phyloP scores from a whole-genome alignment of 345 rosid species.

The Conringia planisiliqua region DNA sequence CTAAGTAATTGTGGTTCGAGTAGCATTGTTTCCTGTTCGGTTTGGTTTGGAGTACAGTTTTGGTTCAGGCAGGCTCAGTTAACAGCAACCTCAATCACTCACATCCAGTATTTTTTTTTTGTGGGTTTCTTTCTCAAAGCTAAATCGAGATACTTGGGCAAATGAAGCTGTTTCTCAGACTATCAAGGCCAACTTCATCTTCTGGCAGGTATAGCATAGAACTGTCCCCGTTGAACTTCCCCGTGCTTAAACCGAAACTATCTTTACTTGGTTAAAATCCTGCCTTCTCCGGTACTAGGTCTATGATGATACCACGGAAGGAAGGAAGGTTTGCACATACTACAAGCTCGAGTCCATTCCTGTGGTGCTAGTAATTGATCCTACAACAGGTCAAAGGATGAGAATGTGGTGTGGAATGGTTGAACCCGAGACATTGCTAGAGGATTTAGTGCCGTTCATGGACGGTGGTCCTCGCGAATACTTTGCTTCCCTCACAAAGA shows the following conservation, averaged over 20 bases:
- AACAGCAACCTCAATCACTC: background rate
- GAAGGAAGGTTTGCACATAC: constrained; percentile 88
- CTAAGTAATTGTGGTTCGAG: background rate
- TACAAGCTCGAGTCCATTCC: constrained; percentile 83
- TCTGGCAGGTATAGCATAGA: constrained; percentile 74
- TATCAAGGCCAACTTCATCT: constrained; percentile 78
- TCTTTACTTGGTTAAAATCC: background rate
- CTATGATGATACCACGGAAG: constrained; percentile 87
- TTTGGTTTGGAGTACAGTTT: background rate
- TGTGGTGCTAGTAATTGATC: constrained; percentile 88
- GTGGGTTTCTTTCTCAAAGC: constrained; percentile 51
- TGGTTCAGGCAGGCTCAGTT: background rate
- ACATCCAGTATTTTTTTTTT: background rate
- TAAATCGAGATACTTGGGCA: constrained; percentile 99
- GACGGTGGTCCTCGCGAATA: constrained; percentile 91
- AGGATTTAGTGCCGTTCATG: constrained; percentile 90
- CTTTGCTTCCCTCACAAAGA: constrained; percentile 65
- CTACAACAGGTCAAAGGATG: constrained; percentile 96
- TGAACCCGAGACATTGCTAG: constrained; percentile 83
- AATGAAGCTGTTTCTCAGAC: constrained; percentile 94
- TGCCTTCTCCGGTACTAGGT: constrained; percentile 40
- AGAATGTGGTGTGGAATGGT: constrained; percentile 90
- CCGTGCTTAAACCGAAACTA: constrained; percentile 2
- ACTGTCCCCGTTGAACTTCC: background rate
- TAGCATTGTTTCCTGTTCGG: background rate